These are phyloP conservation scores for Nevesoporus exiguus DNA, from an alignment of 768 basidiomycete species.

Conservation along the genomic window DNA sequence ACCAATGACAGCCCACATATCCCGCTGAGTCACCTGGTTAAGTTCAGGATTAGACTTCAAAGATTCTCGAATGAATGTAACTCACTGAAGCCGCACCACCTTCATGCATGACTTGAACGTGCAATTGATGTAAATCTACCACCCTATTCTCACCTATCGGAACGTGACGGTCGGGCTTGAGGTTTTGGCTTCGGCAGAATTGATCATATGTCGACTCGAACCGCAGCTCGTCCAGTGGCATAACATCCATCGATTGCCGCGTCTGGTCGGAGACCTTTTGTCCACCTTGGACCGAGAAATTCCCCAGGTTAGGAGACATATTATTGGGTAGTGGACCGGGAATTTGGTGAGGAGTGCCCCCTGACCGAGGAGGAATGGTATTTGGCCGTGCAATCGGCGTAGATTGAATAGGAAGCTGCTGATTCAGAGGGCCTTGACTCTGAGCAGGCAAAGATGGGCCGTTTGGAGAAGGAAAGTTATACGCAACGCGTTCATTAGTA, in stretches of 20 bases:
- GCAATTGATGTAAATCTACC: slow-evolving; percentile 61
- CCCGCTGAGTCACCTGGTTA: slow-evolving; percentile 50
- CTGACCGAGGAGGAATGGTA: slow-evolving; percentile 37
- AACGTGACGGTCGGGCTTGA: slow-evolving; percentile 40
- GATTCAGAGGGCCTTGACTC: slow-evolving; percentile 14
- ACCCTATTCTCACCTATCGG: slow-evolving; percentile 49
- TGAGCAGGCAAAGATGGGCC: slow-evolving; percentile 23
- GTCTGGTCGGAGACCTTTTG: slow-evolving; percentile 24
- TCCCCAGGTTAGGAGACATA: slow-evolving; percentile 35
- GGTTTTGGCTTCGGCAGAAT: slow-evolving; percentile 42
- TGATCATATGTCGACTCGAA: slow-evolving; percentile 53
- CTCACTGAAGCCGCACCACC: slow-evolving; percentile 50
- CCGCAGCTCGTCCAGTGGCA: slow-evolving; percentile 46
- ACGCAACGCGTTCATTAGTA: slow-evolving; percentile 12
- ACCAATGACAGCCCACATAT: slow-evolving; percentile 63
- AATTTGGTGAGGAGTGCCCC: slow-evolving; percentile 38
- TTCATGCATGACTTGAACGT: slow-evolving; percentile 55
- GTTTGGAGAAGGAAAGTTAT: slow-evolving; percentile 19
- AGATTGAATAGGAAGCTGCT: slow-evolving; percentile 33
- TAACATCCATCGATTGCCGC: slow-evolving; percentile 13
- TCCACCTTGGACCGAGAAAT: slow-evolving; percentile 18
- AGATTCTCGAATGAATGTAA: slow-evolving; percentile 5
- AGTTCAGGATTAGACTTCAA: slow-evolving; percentile 6
- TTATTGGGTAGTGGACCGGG: slow-evolving; percentile 28
- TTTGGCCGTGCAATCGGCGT: slow-evolving; percentile 29